Evolutionary conservation across 177 flowering plant species (phyloP), one percentile per base, ranked within the genome.

Genomic region (Vitis hybrid): DNA sequence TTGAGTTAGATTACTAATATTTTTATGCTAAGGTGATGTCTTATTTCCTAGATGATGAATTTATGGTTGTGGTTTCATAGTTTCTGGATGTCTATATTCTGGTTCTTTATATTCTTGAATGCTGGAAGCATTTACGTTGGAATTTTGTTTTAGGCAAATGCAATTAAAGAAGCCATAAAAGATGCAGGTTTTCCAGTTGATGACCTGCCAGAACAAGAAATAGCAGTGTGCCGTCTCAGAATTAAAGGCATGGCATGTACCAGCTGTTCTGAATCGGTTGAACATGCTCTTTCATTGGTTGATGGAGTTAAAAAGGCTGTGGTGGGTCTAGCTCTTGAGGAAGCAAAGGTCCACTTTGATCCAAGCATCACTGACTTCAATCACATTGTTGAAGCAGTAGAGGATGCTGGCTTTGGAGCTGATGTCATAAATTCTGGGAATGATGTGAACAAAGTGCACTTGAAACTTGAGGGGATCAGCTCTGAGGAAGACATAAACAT

Each of bases 241-340:
- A 86, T 94, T 55, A 92, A 87, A 80, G 97, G 97, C 72, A 94
- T 94, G 97, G 81, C 89, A 66, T 94, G 98, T 77, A 92, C 98
- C 65, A 94, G 89, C 80, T 94, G 98, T 78, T 85, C 97, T 60
- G 97, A 94, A 78, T 89, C 97, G 53, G 72, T 84, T 62, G 97
- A 94, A 62, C 82, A 83, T 66, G 89, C 90, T 68, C 88, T 92
- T 65, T 63, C 65, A 64, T 81, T 80, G 87, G 85, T 82, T 72
- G 78, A 79, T 75, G 98, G 98, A 73, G 97, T 92, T 48, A 94
- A 89, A 76, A 89, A 83, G 58, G 97, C 93, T 29, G 89, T 84
- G 55, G 98, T 94, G 60, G 97, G 97, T 59, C 82, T 94, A 64
- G 90, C 95, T 67, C 87, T 91, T 71, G 94, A 93, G 78, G 95